Evolutionary conservation across 495 filamentous ascomycete species (phyloP).

Genomic region (Pseudoneurospora amorphoporcata): DNA sequence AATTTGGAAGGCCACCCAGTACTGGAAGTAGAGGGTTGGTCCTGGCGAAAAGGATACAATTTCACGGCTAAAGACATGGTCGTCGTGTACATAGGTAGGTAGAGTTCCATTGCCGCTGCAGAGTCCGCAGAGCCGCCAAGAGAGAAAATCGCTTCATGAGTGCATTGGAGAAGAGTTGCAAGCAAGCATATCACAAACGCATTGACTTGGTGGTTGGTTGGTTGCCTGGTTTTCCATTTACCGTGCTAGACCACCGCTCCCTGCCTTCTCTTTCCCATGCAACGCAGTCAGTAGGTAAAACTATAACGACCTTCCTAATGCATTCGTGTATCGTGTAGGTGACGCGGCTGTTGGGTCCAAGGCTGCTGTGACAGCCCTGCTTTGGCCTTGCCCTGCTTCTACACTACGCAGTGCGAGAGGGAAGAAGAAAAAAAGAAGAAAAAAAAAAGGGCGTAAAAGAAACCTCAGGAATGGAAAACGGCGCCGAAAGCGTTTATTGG

Average conservation of each 20-base stretch:
- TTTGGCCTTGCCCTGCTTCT: neutral
- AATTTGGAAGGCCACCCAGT: no score
- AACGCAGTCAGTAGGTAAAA: no score
- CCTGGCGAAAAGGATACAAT: no score
- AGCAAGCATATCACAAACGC: neutral
- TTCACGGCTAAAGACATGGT: no score
- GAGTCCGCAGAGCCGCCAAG: neutral
- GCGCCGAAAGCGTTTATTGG: neutral
- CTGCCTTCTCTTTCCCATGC: no score
- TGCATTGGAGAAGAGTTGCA: neutral
- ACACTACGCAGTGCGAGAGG: neutral
- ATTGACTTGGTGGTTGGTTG: neutral
- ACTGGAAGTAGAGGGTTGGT: no score
- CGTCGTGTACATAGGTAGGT: neutral
- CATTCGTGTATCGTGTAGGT: neutral
- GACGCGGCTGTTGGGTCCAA: neutral
- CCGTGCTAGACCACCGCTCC: no score
- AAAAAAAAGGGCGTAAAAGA: neutral
- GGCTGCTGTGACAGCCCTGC: neutral
- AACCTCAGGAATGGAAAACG: neutral
- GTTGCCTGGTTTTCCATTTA: neutral
- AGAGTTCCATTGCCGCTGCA: neutral
- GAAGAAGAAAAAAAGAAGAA: neutral
- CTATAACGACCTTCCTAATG: neutral
- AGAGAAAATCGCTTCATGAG: neutral